A percentile compares a stretch with the other conserved stretches of the same genome.
phyloP scores from a whole-genome alignment of 78 protist species.

The Speleostelium caveatum region DNA sequence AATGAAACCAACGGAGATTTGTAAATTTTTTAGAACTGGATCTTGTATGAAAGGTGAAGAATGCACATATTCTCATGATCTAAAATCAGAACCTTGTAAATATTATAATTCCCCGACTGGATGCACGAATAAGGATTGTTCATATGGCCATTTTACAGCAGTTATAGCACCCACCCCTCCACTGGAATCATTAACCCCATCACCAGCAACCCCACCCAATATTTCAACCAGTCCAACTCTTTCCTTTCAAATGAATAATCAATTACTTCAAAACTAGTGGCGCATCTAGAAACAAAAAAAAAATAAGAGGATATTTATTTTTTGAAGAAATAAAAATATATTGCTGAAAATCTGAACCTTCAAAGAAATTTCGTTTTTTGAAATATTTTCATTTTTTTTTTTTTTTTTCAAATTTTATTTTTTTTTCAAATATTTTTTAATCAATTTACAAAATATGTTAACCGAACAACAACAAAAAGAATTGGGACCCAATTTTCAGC shows the following conservation, averaged over 20 bases:
- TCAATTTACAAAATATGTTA: neutral
- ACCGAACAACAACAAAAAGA: neutral
- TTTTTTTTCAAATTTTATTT: neutral
- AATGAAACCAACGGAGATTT: constrained; percentile 30
- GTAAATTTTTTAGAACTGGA: constrained; percentile 47
- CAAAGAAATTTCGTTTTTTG: neutral
- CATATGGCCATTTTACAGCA: constrained; percentile 47
- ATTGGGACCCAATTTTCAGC: constrained; percentile 9
- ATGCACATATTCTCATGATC: constrained; percentile 65
- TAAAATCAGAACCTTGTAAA: constrained; percentile 36
- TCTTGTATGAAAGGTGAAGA: constrained; percentile 34
- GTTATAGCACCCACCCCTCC: neutral
- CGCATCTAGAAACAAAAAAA: neutral
- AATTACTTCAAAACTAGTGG: neutral
- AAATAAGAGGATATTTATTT: neutral
- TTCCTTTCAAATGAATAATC: neutral
- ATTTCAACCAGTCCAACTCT: too few species aligned
- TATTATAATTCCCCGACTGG: constrained; percentile 52
- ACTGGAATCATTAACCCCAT: too few species aligned
- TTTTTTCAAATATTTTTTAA: constrained; percentile 4
- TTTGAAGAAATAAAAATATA: too few species aligned
- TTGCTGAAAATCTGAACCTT: too few species aligned
- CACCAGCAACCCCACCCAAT: too few species aligned
- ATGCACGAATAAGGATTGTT: constrained; percentile 55
- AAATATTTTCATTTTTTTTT: neutral